Evolutionary conservation across 2,329 filamentous ascomycete genomes (phyloP).

Genomic region (Rhynchosporium secalis): DNA sequence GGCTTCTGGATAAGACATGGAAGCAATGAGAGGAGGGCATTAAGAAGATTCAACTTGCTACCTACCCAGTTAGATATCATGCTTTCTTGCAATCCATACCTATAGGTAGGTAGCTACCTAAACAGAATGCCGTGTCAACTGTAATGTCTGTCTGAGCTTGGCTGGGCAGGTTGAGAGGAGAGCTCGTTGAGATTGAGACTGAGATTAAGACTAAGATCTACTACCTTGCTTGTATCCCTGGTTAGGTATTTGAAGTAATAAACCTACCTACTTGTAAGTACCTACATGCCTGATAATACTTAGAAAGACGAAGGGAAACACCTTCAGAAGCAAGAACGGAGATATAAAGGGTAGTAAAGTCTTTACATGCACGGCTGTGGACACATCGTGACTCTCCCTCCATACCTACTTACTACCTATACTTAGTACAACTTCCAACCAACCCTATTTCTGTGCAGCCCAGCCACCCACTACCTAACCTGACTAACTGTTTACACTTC

Average conservation of each 20-base stretch:
- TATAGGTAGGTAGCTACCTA: background rate
- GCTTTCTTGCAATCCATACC: slow-evolving; percentile 3
- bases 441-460: background rate
- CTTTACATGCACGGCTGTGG: too few relatives aligned
- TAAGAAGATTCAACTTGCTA: background rate
- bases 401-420: too few relatives aligned
- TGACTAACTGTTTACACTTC: slow-evolving; percentile 10
- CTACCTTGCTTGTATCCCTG: background rate
- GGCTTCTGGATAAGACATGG: slow-evolving; percentile 21
- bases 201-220: background rate
- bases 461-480: background rate
- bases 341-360: too few relatives aligned
- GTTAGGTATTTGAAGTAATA: too few relatives aligned
- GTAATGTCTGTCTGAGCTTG: slow-evolving; percentile 13
- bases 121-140: slow-evolving; percentile 18
- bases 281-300: too few relatives aligned
- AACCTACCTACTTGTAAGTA: too few relatives aligned
- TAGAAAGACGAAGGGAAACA: too few relatives aligned
- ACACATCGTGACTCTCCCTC: too few relatives aligned
- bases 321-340: too few relatives aligned
- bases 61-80: background rate
- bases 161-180: slow-evolving; percentile 15
- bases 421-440: background rate
- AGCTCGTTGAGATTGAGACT: slow-evolving; percentile 16
- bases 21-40: slow-evolving; percentile 1